Conservation (phyloP, 768 basidiomycete genomes). For the Calocybe cyanea region DNA sequence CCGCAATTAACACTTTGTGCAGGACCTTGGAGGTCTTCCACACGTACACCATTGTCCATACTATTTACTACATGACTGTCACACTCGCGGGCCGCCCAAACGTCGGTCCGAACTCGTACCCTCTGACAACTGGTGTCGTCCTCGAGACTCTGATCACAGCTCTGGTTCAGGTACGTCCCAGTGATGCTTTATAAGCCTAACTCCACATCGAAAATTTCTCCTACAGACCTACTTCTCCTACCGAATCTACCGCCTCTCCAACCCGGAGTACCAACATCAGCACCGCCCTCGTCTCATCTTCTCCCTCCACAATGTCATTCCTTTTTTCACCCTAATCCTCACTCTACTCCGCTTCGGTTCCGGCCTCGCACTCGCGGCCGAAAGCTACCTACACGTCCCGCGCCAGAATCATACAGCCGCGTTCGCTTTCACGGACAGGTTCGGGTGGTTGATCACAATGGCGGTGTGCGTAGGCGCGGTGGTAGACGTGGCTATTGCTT, state of each 20-base stretch:
- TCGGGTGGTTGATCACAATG: constrained; percentile 23
- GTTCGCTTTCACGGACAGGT: constrained; percentile 14
- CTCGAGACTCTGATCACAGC: constrained; percentile 19
- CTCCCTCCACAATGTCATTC: too few relatives aligned
- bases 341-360: constrained; percentile 16
- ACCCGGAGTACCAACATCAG: too few relatives aligned
- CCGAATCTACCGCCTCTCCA: constrained; percentile 20
- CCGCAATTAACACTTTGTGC: neutral
- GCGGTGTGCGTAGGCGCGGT: constrained; percentile 18
- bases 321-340: too few relatives aligned
- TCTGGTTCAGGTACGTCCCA: constrained; percentile 15
- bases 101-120: constrained; percentile 17
- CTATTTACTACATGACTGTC: constrained; percentile 18
- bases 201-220: neutral
- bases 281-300: too few relatives aligned
- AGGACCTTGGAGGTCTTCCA: constrained; percentile 19
- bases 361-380: constrained; percentile 15
- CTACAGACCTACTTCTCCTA: constrained; percentile 21
- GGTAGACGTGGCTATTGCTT: constrained; percentile 22
- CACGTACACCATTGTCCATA: constrained; percentile 14
- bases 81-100: constrained; percentile 7
- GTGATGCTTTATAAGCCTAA: neutral
- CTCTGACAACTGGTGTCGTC: constrained; percentile 15
- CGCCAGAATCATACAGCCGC: constrained; percentile 16
- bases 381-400: constrained; percentile 20